These are phyloP conservation scores for Termitomyces sp. DNA, from an alignment of 768 basidiomycete species.

Conservation along the genomic window DNA sequence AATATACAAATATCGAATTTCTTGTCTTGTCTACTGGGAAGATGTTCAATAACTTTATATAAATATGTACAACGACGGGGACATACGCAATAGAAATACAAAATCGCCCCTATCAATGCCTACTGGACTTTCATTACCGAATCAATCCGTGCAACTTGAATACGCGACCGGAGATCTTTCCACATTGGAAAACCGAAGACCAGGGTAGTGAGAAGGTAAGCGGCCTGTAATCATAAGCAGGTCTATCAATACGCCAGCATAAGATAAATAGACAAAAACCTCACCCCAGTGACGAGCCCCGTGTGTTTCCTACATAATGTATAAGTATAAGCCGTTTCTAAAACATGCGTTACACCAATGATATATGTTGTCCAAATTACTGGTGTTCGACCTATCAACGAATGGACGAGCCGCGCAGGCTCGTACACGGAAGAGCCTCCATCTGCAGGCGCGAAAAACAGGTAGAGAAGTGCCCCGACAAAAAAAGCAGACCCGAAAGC, in stretches of 20 bases:
- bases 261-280: slow-evolving; percentile 5
- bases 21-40: background rate
- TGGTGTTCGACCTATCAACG: slow-evolving; percentile 22
- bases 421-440: slow-evolving; percentile 22
- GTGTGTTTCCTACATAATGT: slow-evolving; percentile 46
- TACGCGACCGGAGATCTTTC: slow-evolving; percentile 45
- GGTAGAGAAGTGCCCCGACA: slow-evolving; percentile 26
- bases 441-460: slow-evolving; percentile 18
- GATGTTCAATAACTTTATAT: background rate
- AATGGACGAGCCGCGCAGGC: slow-evolving; percentile 26
- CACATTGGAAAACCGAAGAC: slow-evolving; percentile 51
- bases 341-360: slow-evolving; percentile 28
- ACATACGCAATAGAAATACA: background rate
- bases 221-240: slow-evolving; percentile 28
- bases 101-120: too few relatives aligned
- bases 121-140: slow-evolving; percentile 75
- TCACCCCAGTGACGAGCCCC: slow-evolving; percentile 34
- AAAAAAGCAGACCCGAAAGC: slow-evolving; percentile 20
- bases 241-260: background rate
- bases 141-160: slow-evolving; percentile 67
- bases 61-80: background rate
- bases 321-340: slow-evolving; percentile 44
- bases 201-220: slow-evolving; percentile 48
- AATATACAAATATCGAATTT: background rate
- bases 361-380: slow-evolving; percentile 29